Evolutionary conservation across 108 stramenopile genomes (phyloP).

Genomic region (Schizochytrium sp.): DNA sequence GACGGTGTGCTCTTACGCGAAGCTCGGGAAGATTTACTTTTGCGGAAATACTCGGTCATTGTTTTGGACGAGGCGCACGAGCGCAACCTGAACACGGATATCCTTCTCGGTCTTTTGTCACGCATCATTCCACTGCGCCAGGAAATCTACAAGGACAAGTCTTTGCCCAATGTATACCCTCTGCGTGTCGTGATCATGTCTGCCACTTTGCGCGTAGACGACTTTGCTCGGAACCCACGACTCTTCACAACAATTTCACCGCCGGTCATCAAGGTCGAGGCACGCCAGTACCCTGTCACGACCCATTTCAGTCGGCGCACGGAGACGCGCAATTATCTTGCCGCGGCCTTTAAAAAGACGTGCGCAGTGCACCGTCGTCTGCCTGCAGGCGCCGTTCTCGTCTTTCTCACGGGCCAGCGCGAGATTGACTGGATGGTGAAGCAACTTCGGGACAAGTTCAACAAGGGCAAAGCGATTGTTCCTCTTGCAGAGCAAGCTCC

Average conservation of each 20-base stretch:
- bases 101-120: constrained; percentile 84
- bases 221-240: constrained; percentile 71
- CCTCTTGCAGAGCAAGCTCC: background rate
- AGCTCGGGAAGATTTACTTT: constrained; percentile 76
- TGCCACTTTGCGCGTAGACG: constrained; percentile 87
- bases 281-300: constrained; percentile 84
- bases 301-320: constrained; percentile 89
- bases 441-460: constrained; percentile 43
- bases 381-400: constrained; percentile 82
- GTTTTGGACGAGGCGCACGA: constrained; percentile 91
- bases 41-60: constrained; percentile 79
- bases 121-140: constrained; percentile 69
- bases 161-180: constrained; percentile 38
- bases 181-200: constrained; percentile 93
- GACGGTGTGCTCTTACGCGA: constrained; percentile 93
- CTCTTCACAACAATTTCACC: constrained; percentile 55
- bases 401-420: constrained; percentile 87
- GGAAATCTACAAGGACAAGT: constrained; percentile 55
- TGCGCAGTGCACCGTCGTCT: constrained; percentile 79
- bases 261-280: constrained; percentile 75
- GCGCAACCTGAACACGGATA: constrained; percentile 84
- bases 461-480: background rate
- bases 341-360: constrained; percentile 56
- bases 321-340: constrained; percentile 78
- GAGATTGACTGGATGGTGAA: constrained; percentile 80